Base-by-base conservation (phyloP, 371 early-diverging fungal species). In the Rhizopus arrhizus region DNA sequence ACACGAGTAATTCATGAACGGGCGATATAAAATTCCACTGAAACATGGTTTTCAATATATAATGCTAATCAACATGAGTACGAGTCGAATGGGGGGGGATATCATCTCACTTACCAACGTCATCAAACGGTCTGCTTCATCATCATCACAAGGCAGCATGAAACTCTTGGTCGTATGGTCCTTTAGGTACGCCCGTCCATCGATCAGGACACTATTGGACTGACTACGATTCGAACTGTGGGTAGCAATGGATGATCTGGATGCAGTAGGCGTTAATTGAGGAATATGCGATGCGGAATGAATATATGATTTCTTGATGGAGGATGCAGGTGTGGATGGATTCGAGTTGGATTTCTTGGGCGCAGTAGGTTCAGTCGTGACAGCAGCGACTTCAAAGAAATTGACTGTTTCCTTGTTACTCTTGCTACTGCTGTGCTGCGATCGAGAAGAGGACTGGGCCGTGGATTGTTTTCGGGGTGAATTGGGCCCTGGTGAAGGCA, bases 91-190 rank as follows among this genome's bases (percentile, higher is more conserved):
- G n/a, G n/a, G n/a, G n/a, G n/a, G n/a, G n/a, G n/a, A n/a, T n/a
- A n/a, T n/a, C n/a, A n/a, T n/a, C 4, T 48, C 8, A 13, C 55
- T 62, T 75, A 75, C 78, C 67, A 78, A 34, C 33, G 70, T 68
- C 58, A 73, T 69, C 41, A 78, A 55, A 22, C 78, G 60, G 53
- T 78, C 78, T 15, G 70, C 65, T 53, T 78, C 78, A 33, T 75
- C 75, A 35, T 73, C 75, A 51, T 78, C 75, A 45, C 64, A 66
- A 42, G 78, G 75, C 11, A 71, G 34, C 35, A 61, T 58, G 34
- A 65, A 69, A 7, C 51, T 46, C 29, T 55, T 55, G 28, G 52
- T 38, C n/a, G 56, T 42, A 48, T 52, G 53, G 3, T 56, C 56
- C 35, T 59, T 63, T 53, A 56, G 56, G 32, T 59, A 63, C 12